Percentiles rank a stretch among this genome's conserved stretches.
Conservation (phyloP, 139 green algal genomes). For the Chlorella sp. region DNA sequence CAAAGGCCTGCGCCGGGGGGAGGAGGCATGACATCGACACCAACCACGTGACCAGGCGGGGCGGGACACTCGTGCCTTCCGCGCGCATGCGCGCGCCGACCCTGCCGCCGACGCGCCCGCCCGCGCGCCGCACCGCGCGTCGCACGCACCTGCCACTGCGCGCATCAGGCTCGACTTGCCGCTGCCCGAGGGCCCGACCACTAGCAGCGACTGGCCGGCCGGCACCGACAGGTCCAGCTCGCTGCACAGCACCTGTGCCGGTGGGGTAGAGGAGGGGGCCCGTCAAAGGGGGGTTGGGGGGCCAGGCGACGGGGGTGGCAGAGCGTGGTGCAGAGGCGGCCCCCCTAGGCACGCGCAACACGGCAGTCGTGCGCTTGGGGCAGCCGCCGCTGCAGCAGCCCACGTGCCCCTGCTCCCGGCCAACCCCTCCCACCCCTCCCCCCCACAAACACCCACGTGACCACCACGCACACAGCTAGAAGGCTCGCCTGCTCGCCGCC, state of each 20-base stretch:
- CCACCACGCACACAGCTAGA: not conserved
- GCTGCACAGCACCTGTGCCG: constrained; percentile 19
- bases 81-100: not conserved
- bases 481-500: constrained; percentile 20
- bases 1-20: constrained; percentile 39
- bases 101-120: not conserved
- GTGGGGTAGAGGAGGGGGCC: not conserved
- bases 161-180: constrained; percentile 74
- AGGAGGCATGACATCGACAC: not conserved
- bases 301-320: not conserved
- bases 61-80: not conserved
- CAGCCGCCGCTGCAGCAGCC: too few species aligned
- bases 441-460: not conserved
- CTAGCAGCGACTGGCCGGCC: constrained; percentile 59
- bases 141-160: constrained; percentile 47
- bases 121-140: not conserved
- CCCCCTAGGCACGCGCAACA: too few species aligned
- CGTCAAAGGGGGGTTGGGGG: not conserved
- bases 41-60: not conserved
- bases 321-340: not conserved
- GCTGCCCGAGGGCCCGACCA: constrained; percentile 70
- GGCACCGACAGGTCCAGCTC: constrained; percentile 48
- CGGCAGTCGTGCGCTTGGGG: too few species aligned
- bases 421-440: not conserved
- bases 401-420: too few species aligned